Base-by-base conservation (phyloP, 2,329 filamentous ascomycete genomes). In the Torrubiella hemipterigena region DNA sequence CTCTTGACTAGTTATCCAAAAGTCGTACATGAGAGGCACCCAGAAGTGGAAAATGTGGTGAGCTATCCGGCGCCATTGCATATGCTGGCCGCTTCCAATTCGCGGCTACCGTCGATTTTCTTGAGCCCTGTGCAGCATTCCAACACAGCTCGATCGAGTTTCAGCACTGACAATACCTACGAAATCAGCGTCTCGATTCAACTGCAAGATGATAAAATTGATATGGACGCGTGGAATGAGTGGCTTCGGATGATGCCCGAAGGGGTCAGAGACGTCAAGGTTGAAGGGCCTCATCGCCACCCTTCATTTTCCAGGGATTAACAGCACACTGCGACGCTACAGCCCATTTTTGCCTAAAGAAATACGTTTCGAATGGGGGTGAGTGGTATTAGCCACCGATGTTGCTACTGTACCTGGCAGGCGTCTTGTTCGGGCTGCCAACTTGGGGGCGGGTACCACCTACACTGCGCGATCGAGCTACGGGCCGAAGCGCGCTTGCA, bases 241-340 rank as follows among this genome's bases (percentile, higher is more conserved):
- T 74, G 69, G 68, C 48, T 75, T 38, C 63, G 69, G 15, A 53
- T 67, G 43, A 68, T 74, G 60, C 70, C 70, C 3, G 67, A 71
- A 34, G 63, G 67, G 7, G 61, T 73, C 40, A 63, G 55, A 41
- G 68, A 73, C 35, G 56, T 73, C 33, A 67, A 64, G 47, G 60
- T 73, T 26, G 68, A 73, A 16, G 65, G 65, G 4, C 64, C 66
- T 14, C 67, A n/a, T n/a, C n/a, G n/a, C n/a, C n/a, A n/a, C n/a
- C n/a, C n/a, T n/a, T n/a, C n/a, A n/a, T n/a, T n/a, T n/a, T n/a
- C n/a, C n/a, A n/a, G n/a, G n/a, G n/a, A n/a, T n/a, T n/a, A n/a
- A n/a, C n/a, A n/a, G n/a, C n/a, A n/a, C n/a, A n/a, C n/a, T n/a
- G n/a, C n/a, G n/a, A n/a, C n/a, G n/a, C n/a, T n/a, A n/a, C n/a